Evolutionary conservation across 331 rosid genomes (phyloP), one percentile per base, ranked within the genome.

Genomic region (Quercus lobata): DNA sequence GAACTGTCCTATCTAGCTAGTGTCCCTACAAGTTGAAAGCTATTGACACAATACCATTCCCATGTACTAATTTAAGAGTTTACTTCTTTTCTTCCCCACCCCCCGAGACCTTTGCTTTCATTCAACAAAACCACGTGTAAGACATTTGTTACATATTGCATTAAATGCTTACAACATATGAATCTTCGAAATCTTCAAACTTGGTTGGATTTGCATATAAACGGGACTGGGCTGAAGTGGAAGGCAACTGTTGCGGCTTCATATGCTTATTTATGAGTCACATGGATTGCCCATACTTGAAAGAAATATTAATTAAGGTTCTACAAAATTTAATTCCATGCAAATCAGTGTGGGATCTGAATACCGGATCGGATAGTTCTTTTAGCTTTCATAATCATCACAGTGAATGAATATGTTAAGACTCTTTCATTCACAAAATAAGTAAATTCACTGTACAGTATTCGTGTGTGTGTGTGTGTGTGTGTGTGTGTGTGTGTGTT

Each of bases 231-330:
- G 0, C 12, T 41, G n/a, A 22, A n/a, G 29, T 34, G 71, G 57
- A 57, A 44, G n/a, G 72, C 52, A 71, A 78, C 53, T 77, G 46
- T 71, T 61, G 80, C 60, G 69, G 18, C 57, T 32, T 79, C 85
- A 71, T 83, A 49, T 83, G 79, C 63, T 34, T 35, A 8, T 12
- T 53, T 24, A 58, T 24, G 2, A 76, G 79, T 81, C 92, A 86
- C 88, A 75, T 78, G 87, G 75, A 75, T 30, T 86, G 88, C 90
- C 90, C 86, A 82, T 88, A 75, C 87, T 75, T 63, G 76, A 71
- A 60, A 77, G 81, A 80, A 58, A 72, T 82, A 73, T 73, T 58
- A 63, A 35, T 71, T 49, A 49, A 10, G 65, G 53, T 72, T 85
- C 75, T 60, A 58, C 74, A 78, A 73, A 78, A 69, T 77, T 82